Percentiles rank a stretch among this genome's conserved stretches.
Conservation (phyloP, 1,284 basidiomycete species). For the Coniferiporia weirii region DNA sequence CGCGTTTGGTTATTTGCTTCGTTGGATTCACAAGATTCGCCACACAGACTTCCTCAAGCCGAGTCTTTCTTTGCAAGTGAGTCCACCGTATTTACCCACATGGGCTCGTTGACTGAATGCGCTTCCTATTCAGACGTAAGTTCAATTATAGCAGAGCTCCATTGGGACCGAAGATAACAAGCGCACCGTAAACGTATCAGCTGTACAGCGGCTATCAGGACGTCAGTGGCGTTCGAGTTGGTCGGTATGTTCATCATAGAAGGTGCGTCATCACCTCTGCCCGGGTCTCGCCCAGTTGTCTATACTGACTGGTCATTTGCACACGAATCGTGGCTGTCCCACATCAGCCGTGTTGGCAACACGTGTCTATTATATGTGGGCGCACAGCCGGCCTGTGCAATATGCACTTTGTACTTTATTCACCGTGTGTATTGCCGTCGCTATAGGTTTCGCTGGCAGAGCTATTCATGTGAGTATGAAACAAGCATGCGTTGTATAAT, state of each 20-base stretch:
- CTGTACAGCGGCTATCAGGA: slow-evolving; percentile 16
- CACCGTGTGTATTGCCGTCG: neutral
- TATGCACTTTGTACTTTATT: slow-evolving; percentile 1
- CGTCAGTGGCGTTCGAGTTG: slow-evolving; percentile 7
- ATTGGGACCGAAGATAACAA: too few relatives aligned
- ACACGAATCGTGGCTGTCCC: neutral
- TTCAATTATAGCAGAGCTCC: neutral
- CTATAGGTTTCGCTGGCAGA: slow-evolving; percentile 12
- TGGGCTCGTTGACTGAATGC: neutral
- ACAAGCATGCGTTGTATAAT: neutral
- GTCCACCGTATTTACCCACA: neutral
- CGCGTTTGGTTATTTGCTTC: neutral
- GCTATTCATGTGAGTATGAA: slow-evolving; percentile 10
- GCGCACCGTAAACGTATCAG: neutral
- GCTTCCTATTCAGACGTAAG: slow-evolving; percentile 2
- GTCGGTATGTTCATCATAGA: slow-evolving; percentile 16
- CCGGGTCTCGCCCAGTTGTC: neutral
- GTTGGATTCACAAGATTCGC: neutral
- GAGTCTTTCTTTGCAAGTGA: slow-evolving; percentile 9
- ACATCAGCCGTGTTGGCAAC: slow-evolving; percentile 11
- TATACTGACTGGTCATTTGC: neutral
- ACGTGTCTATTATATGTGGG: slow-evolving; percentile 18
- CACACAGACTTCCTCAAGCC: slow-evolving; percentile 8
- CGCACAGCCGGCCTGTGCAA: slow-evolving; percentile 9
- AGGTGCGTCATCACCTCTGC: slow-evolving; percentile 3